Evolutionary conservation across 805 yeast species (phyloP).

Genomic region (Wickerhamiella qilinensis): DNA sequence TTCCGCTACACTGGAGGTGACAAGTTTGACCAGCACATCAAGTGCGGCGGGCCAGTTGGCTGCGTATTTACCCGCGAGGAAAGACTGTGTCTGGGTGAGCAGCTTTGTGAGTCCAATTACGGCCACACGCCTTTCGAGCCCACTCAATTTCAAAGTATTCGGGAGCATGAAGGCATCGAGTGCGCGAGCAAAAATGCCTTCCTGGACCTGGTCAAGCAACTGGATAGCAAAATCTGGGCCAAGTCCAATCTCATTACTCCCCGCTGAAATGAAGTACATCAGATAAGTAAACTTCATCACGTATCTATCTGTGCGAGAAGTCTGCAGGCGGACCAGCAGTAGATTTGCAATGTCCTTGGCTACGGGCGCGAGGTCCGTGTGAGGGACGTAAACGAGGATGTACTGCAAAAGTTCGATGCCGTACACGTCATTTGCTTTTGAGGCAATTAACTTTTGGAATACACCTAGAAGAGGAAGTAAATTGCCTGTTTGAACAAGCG

Average conservation of each 20-base stretch:
- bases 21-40: slow-evolving; percentile 27
- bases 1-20: slow-evolving; percentile 28
- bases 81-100: slow-evolving; percentile 23
- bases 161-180: slow-evolving; percentile 21
- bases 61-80: slow-evolving; percentile 29
- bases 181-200: slow-evolving; percentile 23
- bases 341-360: slow-evolving; percentile 60
- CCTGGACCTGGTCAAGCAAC: slow-evolving; percentile 26
- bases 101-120: slow-evolving; percentile 34
- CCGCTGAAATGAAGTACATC: slow-evolving; percentile 35
- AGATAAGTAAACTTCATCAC: slow-evolving; percentile 56
- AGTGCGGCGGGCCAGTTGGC: slow-evolving; percentile 29
- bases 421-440: slow-evolving; percentile 59
- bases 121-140: slow-evolving; percentile 31
- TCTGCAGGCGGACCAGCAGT: slow-evolving; percentile 64
- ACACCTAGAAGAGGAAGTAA: slow-evolving; percentile 80
- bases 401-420: slow-evolving; percentile 76
- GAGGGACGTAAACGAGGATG: slow-evolving; percentile 43
- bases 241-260: slow-evolving; percentile 21
- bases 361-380: slow-evolving; percentile 33
- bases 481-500: slow-evolving; percentile 27
- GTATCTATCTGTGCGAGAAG: slow-evolving; percentile 66
- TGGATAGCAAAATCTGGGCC: slow-evolving; percentile 41
- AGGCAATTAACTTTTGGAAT: slow-evolving; percentile 83
- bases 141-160: slow-evolving; percentile 23